These are phyloP conservation scores for Scheffersomyces stipitis DNA, from an alignment of 805 yeast genomes.

Conservation along the genomic window DNA sequence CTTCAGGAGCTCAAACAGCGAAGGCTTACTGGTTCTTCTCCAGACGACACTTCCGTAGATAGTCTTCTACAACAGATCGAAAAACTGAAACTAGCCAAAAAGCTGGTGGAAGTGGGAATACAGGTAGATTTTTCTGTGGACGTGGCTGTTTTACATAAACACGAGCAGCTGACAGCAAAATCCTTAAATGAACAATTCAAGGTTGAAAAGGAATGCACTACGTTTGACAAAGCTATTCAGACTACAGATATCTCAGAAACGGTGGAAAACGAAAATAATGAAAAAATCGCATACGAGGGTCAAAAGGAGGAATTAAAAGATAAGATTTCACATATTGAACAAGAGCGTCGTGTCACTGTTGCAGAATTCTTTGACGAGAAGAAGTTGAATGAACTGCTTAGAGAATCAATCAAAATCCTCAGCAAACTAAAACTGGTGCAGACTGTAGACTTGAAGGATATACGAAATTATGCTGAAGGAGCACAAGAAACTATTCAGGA, in stretches of 20 bases:
- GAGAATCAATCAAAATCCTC: constrained; percentile 22
- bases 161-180: no score
- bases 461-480: background rate
- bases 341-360: background rate
- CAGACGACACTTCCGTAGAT: constrained; percentile 13
- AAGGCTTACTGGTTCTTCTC: constrained; percentile 12
- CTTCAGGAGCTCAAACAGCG: constrained; percentile 25
- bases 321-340: background rate
- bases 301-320: background rate
- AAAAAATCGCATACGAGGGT: background rate
- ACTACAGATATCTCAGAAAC: constrained; percentile 8
- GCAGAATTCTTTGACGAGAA: constrained; percentile 14
- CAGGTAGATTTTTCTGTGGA: constrained; percentile 31
- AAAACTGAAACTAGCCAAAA: constrained; percentile 8
- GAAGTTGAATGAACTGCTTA: constrained; percentile 17
- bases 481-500: no score
- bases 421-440: constrained; percentile 14
- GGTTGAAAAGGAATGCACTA: constrained; percentile 7
- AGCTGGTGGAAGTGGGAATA: constrained; percentile 23
- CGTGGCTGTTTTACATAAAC: no score
- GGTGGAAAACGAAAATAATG: background rate
- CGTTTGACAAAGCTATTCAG: constrained; percentile 25
- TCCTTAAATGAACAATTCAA: no score
- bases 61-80: constrained; percentile 10
- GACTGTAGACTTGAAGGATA: background rate